A percentile compares a stretch with the other conserved stretches of the same genome.
Evolutionary conservation across 2,329 filamentous ascomycete genomes (phyloP).

Genomic region (Ophioceras dolichostomum): DNA sequence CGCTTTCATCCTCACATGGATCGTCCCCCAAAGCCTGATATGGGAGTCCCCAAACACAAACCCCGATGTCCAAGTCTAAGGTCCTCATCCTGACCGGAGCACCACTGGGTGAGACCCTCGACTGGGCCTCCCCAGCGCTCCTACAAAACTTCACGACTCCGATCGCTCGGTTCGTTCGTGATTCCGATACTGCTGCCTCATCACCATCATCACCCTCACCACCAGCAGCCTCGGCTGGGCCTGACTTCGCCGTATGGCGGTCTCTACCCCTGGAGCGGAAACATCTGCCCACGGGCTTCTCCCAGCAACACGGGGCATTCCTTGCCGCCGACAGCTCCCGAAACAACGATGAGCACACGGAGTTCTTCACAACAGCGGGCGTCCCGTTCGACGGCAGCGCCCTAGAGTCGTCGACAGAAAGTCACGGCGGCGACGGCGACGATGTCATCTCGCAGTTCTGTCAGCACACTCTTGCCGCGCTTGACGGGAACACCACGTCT

Average conservation of each 20-base stretch:
- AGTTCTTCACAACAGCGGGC: slow-evolving; percentile 36
- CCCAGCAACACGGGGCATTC: slow-evolving; percentile 28
- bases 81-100: slow-evolving; percentile 36
- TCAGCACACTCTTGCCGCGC: slow-evolving; percentile 66
- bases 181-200: slow-evolving; percentile 7
- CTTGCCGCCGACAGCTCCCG: slow-evolving; percentile 7
- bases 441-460: slow-evolving; percentile 53
- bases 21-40: too few species aligned
- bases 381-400: slow-evolving; percentile 16
- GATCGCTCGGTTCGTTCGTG: slow-evolving; percentile 24
- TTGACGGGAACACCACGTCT: too few species aligned
- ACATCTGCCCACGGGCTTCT: slow-evolving; percentile 38
- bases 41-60: too few species aligned
- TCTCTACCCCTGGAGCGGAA: slow-evolving; percentile 34
- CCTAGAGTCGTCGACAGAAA: slow-evolving; percentile 7
- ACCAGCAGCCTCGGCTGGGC: slow-evolving; percentile 3
- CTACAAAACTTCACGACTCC: slow-evolving; percentile 30
- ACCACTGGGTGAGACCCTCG: slow-evolving; percentile 38
- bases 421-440: slow-evolving; percentile 19
- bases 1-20: too few species aligned
- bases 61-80: slow-evolving; percentile 16
- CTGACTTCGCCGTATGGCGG: slow-evolving; percentile 36
- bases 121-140: slow-evolving; percentile 40
- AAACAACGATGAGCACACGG: slow-evolving; percentile 12
- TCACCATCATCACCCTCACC: too few species aligned